Base-by-base conservation (phyloP, 495 filamentous ascomycete genomes). In the Talaromyces trachyspermus region DNA sequence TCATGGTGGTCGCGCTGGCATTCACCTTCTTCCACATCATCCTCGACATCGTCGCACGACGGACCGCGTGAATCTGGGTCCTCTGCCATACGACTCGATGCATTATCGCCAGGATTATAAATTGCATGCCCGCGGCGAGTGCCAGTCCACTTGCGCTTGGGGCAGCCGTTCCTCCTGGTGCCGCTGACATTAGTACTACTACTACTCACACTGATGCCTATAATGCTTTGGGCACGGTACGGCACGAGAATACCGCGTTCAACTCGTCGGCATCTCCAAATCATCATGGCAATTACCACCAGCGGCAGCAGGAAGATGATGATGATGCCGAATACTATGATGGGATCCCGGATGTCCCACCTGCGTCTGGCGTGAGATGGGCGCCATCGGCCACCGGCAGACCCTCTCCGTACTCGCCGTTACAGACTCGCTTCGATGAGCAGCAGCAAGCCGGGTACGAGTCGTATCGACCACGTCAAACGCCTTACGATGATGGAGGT, bases 11-110 rank as follows among this genome's bases (percentile, higher is more conserved):
- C 37, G 79, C 73, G 25, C 50, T 71, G 5, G 60, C 68, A 2
- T 57, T 68, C 12, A 73, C 73, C 29, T 58, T 77, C 51, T 54
- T 61, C 25, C 66, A 71, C n/a, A 51, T 78, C n/a, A 48, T 53
- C 7, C 66, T 82, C 18, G 80, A 82, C 48, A 54, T 76, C 50
- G 54, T 69, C 40, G 75, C 75, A 60, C 63, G 67, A 36, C 56
- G 63, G 48, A 74, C 56, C 18, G 26, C 2, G 3, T 8, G 12
- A 26, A 35, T n/a, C 11, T 46, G 4, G 3, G 1, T 17, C 8
- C 14, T 11, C n/a, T 46, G 39, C 12, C 20, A 7, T 42, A 42
- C 55, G 64, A 6, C 61, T 70, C 12, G 77, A 78, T 83, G 80
- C 54, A 64, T 71, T 4, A 65, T 66, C 61, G 54, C 49, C 10